Percentiles rank a stretch among this genome's conserved stretches.
phyloP scores from a whole-genome alignment of 345 rosid species.

The Microcos paniculata region DNA sequence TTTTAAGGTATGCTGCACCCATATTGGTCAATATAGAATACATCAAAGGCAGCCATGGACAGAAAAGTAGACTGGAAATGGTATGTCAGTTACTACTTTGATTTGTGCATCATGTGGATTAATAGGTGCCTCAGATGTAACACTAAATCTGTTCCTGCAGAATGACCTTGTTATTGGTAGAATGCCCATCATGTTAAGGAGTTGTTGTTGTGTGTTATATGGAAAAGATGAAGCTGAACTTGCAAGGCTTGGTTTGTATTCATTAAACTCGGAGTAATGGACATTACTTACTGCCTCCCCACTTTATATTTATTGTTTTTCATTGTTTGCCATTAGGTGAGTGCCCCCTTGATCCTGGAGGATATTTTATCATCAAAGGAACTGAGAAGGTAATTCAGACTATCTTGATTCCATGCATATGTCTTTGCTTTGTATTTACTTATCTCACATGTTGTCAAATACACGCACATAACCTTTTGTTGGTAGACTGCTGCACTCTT shows the following conservation, averaged over 20 bases:
- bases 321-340: conserved; percentile 57
- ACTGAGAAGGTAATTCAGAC: conserved; percentile 68
- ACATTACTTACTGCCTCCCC: neutral
- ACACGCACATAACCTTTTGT: neutral
- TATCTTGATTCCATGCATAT: neutral
- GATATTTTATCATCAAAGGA: conserved; percentile 90
- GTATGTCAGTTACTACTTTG: conserved; percentile 21
- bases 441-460: neutral
- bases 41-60: conserved; percentile 50
- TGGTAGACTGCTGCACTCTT: too few species aligned
- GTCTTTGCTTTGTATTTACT: neutral
- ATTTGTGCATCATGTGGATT: neutral
- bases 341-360: conserved; percentile 98
- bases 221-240: conserved; percentile 95
- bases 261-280: conserved; percentile 7
- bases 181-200: conserved; percentile 91
- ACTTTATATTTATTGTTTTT: conserved; percentile 17
- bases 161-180: conserved; percentile 65
- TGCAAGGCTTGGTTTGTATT: conserved; percentile 72
- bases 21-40: conserved; percentile 73
- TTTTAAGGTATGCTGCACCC: conserved; percentile 82
- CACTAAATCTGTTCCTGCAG: conserved; percentile 39
- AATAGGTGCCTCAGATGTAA: conserved; percentile 1
- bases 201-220: conserved; percentile 66
- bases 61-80: conserved; percentile 42